Evolutionary conservation across 2,329 filamentous ascomycete genomes (phyloP), one percentile per base, ranked within the genome.

Genomic region (Fusarium phyllophilum): DNA sequence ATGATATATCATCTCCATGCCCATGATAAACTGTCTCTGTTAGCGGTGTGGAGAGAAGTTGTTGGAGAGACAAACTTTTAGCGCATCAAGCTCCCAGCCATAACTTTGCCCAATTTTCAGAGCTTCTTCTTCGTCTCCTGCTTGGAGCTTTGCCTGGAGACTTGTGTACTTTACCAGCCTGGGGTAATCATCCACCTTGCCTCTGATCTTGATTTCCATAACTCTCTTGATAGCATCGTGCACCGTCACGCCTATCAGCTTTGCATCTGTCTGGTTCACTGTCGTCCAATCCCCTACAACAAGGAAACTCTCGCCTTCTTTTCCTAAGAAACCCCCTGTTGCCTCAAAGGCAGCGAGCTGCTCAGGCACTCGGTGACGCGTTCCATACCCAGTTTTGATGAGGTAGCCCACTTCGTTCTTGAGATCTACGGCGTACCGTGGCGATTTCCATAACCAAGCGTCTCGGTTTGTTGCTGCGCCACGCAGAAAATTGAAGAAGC

Each of bases 341-440:
- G 69, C 68, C 24, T 70, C 63, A 48, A 88, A 81, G 0, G 87
- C 86, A 46, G 83, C 80, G 17, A 89, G 78, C 77, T 87, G 84
- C 17, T 84, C 82, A 9, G 83, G 79, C 34, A 89, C 81, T 20
- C 88, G 84, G 56, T 84, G 79, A 52, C 84, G 84, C 24, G 88
- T 89, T 61, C 87, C 88, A 76, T 87, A 89, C 36, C 88, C 88
- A 9, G 87, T 89, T 80, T 89, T 89, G 72, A 89, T 79, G 56
- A 89, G 83, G 70, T 87, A 82, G 38, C 84, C 86, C 13, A 89
- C 83, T 62, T 89, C 87, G 42, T 80, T 80, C 58, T 80, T 79
- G 41, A 86, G 78, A 62, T 87, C 82, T 62, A 89, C 79, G 8
- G 84, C 82, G 62, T 84, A 83, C n/a, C 70, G 72, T n/a, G 82